Base-by-base conservation (phyloP, 2,329 filamentous ascomycete species). In the Dactylellina cionopaga region DNA sequence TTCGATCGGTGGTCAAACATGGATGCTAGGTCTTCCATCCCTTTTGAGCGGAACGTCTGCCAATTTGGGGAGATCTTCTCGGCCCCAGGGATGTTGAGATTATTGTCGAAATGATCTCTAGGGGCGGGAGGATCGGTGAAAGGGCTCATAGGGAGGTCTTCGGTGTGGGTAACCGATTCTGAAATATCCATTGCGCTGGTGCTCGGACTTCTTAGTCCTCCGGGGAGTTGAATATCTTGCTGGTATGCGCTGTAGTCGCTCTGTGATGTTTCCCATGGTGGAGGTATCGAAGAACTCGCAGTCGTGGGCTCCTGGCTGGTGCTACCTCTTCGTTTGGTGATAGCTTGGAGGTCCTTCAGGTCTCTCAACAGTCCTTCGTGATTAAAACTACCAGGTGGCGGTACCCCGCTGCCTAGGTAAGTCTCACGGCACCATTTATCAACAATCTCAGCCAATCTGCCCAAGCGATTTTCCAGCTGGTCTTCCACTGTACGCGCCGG, bases 341-440 rank as follows among this genome's bases (percentile, higher is more conserved):
- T 41, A 6, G 60, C 63, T 29, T 74, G 69, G 11, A 74, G 47
- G 25, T 74, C 69, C 24, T 74, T 63, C 25, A 74, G 44, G 39
- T 74, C 69, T 35, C 68, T 68, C 11, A 64, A 10, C 33, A 74
- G 63, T 19, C 55, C 62, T 51, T 74, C 69, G 25, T 63, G 69
- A 44, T 63, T 68, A 19, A 68, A 55, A 11, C 29, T 43, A 33
- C 51, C 62, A 9, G 31, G 22, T 44, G 49, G 17, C 5, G 54
- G 54, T 1, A 43, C 59, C 2, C 60, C 75, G 39, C 19, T 70
- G 55, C 35, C 51, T 19, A 74, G 33, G 22, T 77, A 77, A 15
- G 76, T 75, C 39, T 77, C 74, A 15, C 74, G 75, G 49, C 76
- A 77, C 75, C 76, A 77, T 46, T 74, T 71, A 58, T 76, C 76